Evolutionary conservation across 2,329 filamentous ascomycete species (phyloP), one percentile per base, ranked within the genome.

Genomic region (Talaromyces sp.): DNA sequence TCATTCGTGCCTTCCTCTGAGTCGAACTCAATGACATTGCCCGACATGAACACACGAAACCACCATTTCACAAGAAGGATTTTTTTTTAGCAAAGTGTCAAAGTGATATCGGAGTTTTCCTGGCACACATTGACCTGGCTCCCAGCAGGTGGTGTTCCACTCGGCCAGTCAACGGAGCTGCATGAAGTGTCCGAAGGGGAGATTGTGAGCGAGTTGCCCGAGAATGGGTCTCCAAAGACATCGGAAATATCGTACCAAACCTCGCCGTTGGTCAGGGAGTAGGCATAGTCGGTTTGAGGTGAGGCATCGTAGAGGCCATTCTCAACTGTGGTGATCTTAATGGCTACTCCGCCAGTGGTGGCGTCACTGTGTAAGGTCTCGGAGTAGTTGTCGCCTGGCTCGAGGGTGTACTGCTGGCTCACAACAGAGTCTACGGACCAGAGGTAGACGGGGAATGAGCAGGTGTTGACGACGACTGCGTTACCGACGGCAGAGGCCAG

Each of bases 221-320:
- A 68, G 67, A 80, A 80, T 9, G 78, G 70, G 62, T 78, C 74
- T 3, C 77, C 78, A 56, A 76, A 76, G 60, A 80, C 77, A 68
- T 77, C 74, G 5, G 73, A 76, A 62, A 81, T 67, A 59, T 79
- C 78, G 61, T 80, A 80, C 67, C 73, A 77, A 63, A 78, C 68
- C 46, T 70, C 67, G 54, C 67, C 69, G 44, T 71, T 69, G 59
- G 75, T 71, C 58, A 79, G 69, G 35, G 73, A 76, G 67, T 80
- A 80, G 42, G 78, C 76, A 65, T 74, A 79, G 65, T 75, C 46
- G 75, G 74, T 67, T 48, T 79, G 73, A 3, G 75, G 67, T 44
- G 70, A 74, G 33, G 70, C 71, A 31, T 75, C 69, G 64, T 71
- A 76, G 50, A 79, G 64, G 5, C 76, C 77, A 60, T 76, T 69